These are phyloP conservation scores for Phytophthora pinifolia DNA, from an alignment of 352 stramenopile species.

Conservation along the genomic window DNA sequence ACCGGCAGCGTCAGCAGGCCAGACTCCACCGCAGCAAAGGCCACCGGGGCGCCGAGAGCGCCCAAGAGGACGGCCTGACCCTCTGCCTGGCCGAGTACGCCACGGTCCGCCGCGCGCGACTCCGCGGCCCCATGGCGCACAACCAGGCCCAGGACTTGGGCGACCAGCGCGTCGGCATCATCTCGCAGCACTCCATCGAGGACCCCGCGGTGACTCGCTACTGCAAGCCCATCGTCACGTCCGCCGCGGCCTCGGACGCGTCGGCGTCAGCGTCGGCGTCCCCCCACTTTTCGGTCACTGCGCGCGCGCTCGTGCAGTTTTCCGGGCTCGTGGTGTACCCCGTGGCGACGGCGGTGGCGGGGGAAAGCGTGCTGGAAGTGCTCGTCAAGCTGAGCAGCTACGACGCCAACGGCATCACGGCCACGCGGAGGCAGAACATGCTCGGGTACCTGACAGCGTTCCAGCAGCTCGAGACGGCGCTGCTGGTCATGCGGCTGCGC, in stretches of 20 bases:
- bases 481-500: constrained; percentile 62
- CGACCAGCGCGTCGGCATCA: constrained; percentile 63
- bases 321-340: constrained; percentile 68
- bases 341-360: constrained; percentile 35
- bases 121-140: constrained; percentile 31
- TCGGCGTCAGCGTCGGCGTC: constrained; percentile 9
- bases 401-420: constrained; percentile 44
- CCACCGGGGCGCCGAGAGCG: constrained; percentile 5
- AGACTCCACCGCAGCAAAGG: constrained; percentile 10
- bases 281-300: constrained; percentile 34
- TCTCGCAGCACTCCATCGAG: constrained; percentile 69
- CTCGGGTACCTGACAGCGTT: constrained; percentile 49
- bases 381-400: constrained; percentile 70
- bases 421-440: constrained; percentile 46
- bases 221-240: constrained; percentile 56
- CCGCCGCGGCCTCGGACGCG: constrained; percentile 13
- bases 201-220: constrained; percentile 59
- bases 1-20: constrained; percentile 19
- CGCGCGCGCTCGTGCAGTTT: constrained; percentile 56
- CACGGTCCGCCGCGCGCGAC: constrained; percentile 49
- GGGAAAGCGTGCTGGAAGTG: constrained; percentile 53
- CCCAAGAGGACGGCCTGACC: constrained; percentile 35
- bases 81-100: constrained; percentile 68
- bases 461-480: constrained; percentile 46
- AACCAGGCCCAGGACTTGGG: constrained; percentile 35